Conservation (phyloP, 75 land plant genomes). For the Cryptomeria japonica region DNA sequence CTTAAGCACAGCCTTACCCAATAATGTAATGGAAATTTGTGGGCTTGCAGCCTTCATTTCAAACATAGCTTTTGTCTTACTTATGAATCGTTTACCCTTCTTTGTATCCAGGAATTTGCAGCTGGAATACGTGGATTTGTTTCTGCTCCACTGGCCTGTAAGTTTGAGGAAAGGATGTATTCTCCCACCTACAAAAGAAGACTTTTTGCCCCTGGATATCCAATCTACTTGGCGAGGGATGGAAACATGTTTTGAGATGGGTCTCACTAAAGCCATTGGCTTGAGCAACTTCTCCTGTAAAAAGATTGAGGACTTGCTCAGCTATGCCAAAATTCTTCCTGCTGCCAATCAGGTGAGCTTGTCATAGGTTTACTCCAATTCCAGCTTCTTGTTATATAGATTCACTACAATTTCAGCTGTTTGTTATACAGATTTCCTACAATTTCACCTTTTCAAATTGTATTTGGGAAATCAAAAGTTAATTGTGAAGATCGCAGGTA, state of each 20-base stretch:
- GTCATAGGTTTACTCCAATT: neutral
- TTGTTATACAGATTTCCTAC: too few species aligned
- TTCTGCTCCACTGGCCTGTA: slow-evolving; percentile 55
- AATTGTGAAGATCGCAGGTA: slow-evolving; percentile 15
- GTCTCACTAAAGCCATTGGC: slow-evolving; percentile 48
- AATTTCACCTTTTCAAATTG: too few species aligned
- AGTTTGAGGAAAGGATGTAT: slow-evolving; percentile 31
- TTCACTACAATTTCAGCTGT: too few species aligned
- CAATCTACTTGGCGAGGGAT: slow-evolving; percentile 38
- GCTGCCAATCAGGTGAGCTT: slow-evolving; percentile 53
- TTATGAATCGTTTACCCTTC: neutral
- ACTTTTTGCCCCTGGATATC: slow-evolving; percentile 43
- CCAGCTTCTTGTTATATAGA: neutral
- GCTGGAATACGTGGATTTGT: slow-evolving; percentile 53
- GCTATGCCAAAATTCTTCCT: slow-evolving; percentile 47
- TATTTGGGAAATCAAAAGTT: neutral
- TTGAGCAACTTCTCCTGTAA: slow-evolving; percentile 54
- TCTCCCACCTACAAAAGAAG: slow-evolving; percentile 25
- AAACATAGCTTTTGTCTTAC: too few species aligned
- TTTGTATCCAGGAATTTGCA: slow-evolving; percentile 28
- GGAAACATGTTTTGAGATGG: slow-evolving; percentile 46
- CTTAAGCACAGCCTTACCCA: too few species aligned
- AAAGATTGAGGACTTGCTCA: slow-evolving; percentile 27
- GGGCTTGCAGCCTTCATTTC: too few species aligned
- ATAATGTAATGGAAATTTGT: too few species aligned